Conservation (phyloP, 441 rosid genomes). For the Gossypium gossypioides region DNA sequence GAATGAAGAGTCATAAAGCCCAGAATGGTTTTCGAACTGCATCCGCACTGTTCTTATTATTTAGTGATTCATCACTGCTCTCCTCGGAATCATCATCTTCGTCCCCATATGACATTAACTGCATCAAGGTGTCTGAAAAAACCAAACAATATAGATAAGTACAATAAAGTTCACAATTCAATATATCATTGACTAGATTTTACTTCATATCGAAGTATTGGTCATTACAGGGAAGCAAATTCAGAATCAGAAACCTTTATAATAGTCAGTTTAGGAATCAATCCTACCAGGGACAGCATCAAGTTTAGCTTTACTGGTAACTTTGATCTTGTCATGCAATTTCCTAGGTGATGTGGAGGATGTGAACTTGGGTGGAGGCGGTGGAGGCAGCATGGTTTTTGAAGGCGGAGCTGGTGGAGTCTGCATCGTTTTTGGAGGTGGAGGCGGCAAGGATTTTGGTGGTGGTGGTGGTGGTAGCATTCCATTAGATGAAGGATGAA, state of each 20-base stretch:
- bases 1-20: slow-evolving; percentile 34
- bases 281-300: slow-evolving; percentile 46
- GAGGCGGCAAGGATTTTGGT: slow-evolving; percentile 24
- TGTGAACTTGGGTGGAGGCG: slow-evolving; percentile 38
- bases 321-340: slow-evolving; percentile 18
- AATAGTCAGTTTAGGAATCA: neutral
- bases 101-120: slow-evolving; percentile 86
- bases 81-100: slow-evolving; percentile 70
- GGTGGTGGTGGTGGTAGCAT: slow-evolving; percentile 29
- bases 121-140: slow-evolving; percentile 71
- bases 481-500: slow-evolving; percentile 28
- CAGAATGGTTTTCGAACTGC: slow-evolving; percentile 53
- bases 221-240: neutral
- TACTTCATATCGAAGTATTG: neutral
- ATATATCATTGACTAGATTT: neutral
- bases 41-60: slow-evolving; percentile 17
- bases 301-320: slow-evolving; percentile 24
- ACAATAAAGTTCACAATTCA: neutral
- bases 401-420: slow-evolving; percentile 16
- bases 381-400: slow-evolving; percentile 22
- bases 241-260: neutral
- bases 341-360: slow-evolving; percentile 22
- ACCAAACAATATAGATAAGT: neutral
- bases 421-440: slow-evolving; percentile 18
- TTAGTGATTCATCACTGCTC: slow-evolving; percentile 21